Evolutionary conservation across 2,329 filamentous ascomycete genomes (phyloP).

Genomic region (Penicillium sp.): DNA sequence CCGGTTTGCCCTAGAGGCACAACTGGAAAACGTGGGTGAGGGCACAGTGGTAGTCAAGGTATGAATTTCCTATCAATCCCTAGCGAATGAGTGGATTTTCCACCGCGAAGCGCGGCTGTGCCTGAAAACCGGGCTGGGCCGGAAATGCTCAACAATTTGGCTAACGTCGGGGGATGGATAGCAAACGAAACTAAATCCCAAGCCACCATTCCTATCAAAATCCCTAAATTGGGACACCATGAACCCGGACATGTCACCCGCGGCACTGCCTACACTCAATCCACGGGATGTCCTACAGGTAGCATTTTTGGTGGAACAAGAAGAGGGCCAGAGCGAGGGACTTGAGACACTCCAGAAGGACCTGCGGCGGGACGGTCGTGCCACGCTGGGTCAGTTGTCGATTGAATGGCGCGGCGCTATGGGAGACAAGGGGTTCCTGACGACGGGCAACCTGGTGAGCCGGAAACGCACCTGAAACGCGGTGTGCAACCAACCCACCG

Average conservation of each 20-base stretch:
- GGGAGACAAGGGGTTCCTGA: constrained; percentile 83
- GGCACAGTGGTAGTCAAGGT: constrained; percentile 75
- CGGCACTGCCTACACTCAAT: constrained; percentile 50
- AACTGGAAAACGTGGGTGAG: constrained; percentile 92
- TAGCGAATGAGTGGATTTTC: not conserved
- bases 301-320: constrained; percentile 60
- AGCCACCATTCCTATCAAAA: constrained; percentile 52
- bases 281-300: constrained; percentile 65
- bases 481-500: constrained; percentile 8
- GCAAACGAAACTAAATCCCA: constrained; percentile 50
- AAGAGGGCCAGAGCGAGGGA: constrained; percentile 46
- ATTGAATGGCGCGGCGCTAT: constrained; percentile 88
- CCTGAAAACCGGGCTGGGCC: not conserved
- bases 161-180: constrained; percentile 24
- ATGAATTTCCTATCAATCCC: constrained; percentile 18
- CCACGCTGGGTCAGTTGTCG: constrained; percentile 74
- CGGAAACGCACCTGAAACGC: constrained; percentile 38
- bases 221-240: constrained; percentile 56
- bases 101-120: not conserved
- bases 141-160: not conserved
- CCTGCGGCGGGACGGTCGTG: constrained; percentile 50
- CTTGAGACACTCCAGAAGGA: constrained; percentile 52
- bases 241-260: constrained; percentile 28
- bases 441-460: constrained; percentile 72
- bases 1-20: constrained; percentile 80